Percentiles rank a stretch among this genome's conserved stretches.
These are phyloP conservation scores for Tulasnella sp. DNA, from an alignment of 768 basidiomycete species.

Conservation along the genomic window DNA sequence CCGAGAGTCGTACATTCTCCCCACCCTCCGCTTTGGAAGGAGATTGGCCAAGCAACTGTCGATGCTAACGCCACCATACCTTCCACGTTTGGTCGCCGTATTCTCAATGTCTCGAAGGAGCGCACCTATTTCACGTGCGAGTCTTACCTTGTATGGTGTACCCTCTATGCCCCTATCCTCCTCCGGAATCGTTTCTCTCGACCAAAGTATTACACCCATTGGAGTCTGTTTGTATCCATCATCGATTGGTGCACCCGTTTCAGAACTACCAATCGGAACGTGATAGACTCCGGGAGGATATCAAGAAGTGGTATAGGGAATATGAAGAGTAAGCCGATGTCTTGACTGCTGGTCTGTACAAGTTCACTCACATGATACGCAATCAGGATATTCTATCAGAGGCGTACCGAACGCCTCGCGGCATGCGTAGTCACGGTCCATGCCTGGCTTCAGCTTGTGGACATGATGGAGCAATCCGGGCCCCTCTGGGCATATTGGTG, in stretches of 20 bases:
- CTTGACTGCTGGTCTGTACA: not conserved
- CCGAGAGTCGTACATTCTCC: slow-evolving; percentile 11
- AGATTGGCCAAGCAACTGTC: not conserved
- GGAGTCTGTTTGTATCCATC: slow-evolving; percentile 35
- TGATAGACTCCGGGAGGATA: slow-evolving; percentile 26
- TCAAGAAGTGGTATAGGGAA: not conserved
- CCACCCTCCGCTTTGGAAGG: not conserved
- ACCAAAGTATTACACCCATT: slow-evolving; percentile 29
- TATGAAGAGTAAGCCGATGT: not conserved
- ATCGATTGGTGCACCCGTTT: slow-evolving; percentile 31
- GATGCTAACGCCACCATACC: not conserved
- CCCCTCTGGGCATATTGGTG: slow-evolving; percentile 16
- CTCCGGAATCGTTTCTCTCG: not conserved
- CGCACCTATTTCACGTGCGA: not conserved
- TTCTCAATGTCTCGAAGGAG: not conserved
- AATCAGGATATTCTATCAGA: slow-evolving; percentile 11
- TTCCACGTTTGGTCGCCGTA: not conserved
- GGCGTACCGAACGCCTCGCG: not conserved
- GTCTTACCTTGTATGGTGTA: not conserved
- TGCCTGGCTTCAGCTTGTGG: not conserved
- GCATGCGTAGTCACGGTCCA: not conserved
- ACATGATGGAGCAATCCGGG: not conserved
- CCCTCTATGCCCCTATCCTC: not conserved
- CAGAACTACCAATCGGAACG: slow-evolving; percentile 28
- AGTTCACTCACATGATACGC: too few relatives aligned